Evolutionary conservation across 176 grass and related monocot genomes (phyloP).

Genomic region (Otatea glauca): DNA sequence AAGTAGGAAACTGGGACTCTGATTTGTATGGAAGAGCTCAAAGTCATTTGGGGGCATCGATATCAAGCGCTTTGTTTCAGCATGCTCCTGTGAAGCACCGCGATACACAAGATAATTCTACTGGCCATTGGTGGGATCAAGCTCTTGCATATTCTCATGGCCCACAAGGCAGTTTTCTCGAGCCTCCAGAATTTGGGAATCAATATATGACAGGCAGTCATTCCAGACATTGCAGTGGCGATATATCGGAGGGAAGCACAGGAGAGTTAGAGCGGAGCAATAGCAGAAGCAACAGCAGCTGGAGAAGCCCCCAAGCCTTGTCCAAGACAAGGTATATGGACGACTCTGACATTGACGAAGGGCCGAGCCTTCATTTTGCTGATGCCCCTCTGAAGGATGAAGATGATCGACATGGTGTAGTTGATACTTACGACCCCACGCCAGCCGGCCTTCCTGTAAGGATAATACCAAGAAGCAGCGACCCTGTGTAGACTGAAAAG

Average conservation of each 20-base stretch:
- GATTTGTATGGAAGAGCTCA: constrained; percentile 46
- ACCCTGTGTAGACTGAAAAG: constrained; percentile 67
- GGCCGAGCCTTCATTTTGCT: constrained; percentile 69
- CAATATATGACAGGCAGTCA: constrained; percentile 22
- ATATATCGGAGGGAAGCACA: constrained; percentile 39
- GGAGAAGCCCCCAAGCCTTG: constrained; percentile 41
- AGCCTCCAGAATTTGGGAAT: constrained; percentile 59
- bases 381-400: constrained; percentile 48
- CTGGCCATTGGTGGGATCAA: constrained; percentile 61
- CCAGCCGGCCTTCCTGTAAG: constrained; percentile 66
- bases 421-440: constrained; percentile 41
- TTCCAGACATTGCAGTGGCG: constrained; percentile 50
- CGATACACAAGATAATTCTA: constrained; percentile 8
- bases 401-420: constrained; percentile 4
- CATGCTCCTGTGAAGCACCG: constrained; percentile 33
- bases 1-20: constrained; percentile 31
- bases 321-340: constrained; percentile 70
- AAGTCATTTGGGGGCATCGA: constrained; percentile 74
- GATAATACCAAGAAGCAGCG: constrained; percentile 97
- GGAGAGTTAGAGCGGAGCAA: constrained; percentile 45
- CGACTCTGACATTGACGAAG: constrained; percentile 68
- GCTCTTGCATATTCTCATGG: constrained; percentile 23
- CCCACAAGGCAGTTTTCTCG: constrained; percentile 64
- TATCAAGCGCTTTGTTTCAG: constrained; percentile 66
- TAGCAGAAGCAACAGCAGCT: constrained; percentile 30